Evolutionary conservation across 805 yeast species (phyloP).

Genomic region (Candida wancherniae): DNA sequence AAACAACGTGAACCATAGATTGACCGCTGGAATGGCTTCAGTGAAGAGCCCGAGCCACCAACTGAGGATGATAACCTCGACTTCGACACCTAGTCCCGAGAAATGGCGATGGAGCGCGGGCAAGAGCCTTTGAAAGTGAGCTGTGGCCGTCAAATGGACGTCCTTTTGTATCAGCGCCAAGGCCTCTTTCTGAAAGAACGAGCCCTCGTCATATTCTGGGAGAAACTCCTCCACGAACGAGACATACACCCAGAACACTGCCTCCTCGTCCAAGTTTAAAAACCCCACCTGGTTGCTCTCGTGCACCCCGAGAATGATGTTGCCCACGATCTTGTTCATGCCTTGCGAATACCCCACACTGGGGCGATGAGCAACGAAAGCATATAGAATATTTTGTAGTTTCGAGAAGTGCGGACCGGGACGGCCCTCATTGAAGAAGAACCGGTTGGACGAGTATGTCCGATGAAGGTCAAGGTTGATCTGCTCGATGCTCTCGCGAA

Average conservation of each 20-base stretch:
- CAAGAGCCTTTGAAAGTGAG: slow-evolving; percentile 29
- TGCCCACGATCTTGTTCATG: slow-evolving; percentile 56
- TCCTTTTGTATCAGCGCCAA: slow-evolving; percentile 34
- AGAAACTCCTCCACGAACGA: slow-evolving; percentile 45
- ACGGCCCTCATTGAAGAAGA: slow-evolving; percentile 35
- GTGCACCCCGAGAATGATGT: slow-evolving; percentile 37
- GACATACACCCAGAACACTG: slow-evolving; percentile 50
- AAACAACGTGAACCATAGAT: slow-evolving; percentile 48
- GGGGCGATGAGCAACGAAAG: slow-evolving; percentile 44
- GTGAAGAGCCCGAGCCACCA: slow-evolving; percentile 57
- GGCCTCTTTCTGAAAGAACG: slow-evolving; percentile 11
- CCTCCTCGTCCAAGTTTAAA: slow-evolving; percentile 33
- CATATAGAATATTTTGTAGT: slow-evolving; percentile 43
- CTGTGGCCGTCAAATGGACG: slow-evolving; percentile 29
- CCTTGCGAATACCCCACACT: slow-evolving; percentile 57
- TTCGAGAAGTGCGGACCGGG: slow-evolving; percentile 53
- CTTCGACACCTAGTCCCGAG: slow-evolving; percentile 31
- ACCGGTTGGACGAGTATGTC: slow-evolving; percentile 51
- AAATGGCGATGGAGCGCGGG: slow-evolving; percentile 40
- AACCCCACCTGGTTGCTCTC: slow-evolving; percentile 13
- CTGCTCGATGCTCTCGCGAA: slow-evolving; percentile 36
- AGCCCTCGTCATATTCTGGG: slow-evolving; percentile 36
- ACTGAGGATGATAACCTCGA: slow-evolving; percentile 47
- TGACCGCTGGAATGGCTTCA: slow-evolving; percentile 44
- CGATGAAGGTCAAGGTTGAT: slow-evolving; percentile 50